Evolutionary conservation across 208 protist genomes (phyloP), one percentile per base, ranked within the genome.

Genomic region (Trypanosoma mega): DNA sequence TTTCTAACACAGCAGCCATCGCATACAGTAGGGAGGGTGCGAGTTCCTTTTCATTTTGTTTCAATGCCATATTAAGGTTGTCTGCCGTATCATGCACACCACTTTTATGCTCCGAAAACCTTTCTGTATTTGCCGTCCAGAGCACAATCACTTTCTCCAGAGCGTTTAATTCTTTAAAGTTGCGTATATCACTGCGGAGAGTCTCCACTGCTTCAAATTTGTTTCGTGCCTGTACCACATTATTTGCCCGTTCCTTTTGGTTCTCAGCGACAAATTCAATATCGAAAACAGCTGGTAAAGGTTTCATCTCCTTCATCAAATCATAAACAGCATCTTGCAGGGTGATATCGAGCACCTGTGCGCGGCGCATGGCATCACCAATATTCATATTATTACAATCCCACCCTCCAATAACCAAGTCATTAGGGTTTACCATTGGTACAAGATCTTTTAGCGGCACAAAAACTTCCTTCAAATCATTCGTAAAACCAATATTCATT

Each of bases 71-170:
- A 20, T 99, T 29, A 1, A 99, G 74, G 47, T 99, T 96, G n/a
- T 97, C 95, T 20, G 87, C 82, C 24, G 97, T 99, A 74, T 98
- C 94, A 82, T 99, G 98, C 55, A 99, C 34, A 33, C 97, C 98
- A 20, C 63, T 61, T 12, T 49, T 14, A 53, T 99, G 67, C 41
- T 92, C 85, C 45, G 80, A 81, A 81, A 99, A 99, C 37, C 98
- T 80, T 82, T 99, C 98, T 37, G 98, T 99, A 72, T 98, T 99
- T 21, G 98, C 98, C 31, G 97, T 98, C 98, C 98, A 99, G 11
- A 99, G 77, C 26, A 99, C 89, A 36, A 99, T 84, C 9, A 99
- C 91, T 68, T 97, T 96, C 58, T 99, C 98, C 16, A 99, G 76
- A 8, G 74, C 55, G 72, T 99, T 93, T 7, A 59, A 9, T 24